Evolutionary conservation across 2,329 filamentous ascomycete genomes (phyloP), one percentile per base, ranked within the genome.

Genomic region (Fusarium pseudoanthophilum): DNA sequence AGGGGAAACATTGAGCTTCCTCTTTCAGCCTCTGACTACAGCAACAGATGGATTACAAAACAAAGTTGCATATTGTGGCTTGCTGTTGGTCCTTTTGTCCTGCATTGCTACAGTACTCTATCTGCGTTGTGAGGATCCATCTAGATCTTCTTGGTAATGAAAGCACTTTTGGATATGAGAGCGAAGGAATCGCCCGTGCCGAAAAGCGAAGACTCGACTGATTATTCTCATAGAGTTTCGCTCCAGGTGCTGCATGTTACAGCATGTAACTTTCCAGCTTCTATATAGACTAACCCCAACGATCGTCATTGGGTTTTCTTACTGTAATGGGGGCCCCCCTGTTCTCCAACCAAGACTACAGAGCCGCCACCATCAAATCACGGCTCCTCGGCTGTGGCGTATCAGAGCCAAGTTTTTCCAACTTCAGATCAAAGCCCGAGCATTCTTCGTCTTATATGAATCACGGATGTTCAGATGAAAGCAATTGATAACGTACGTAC

Each of bases 361-460:
- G 66, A 73, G 65, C 69, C 55, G 65, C 69, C 70, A 53, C 64
- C 56, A 60, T 21, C 43, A 52, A 52, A 37, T 18, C 61, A 62
- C 51, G 68, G 56, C 52, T 45, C 30, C 36, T 73, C 71, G 71
- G 71, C 39, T 64, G 67, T 72, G 71, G 67, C 71, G 71, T 51
- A 59, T 51, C 34, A 64, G 24, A 52, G 32, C 42, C 55, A 49
- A 42, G 37, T 43, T 63, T 45, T 55, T 42, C 49, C 42, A 39
- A 43, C 36, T 8, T 11, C 42, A 63, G 32, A 42, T 32, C n/a
- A 43, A 45, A 36, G 20, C 16, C 26, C 20, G 39, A 20, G 24
- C 26, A 15, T 30, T 32, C 52, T 57, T 46, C 28, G 32, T 4
- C 24, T 16, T 58, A n/a, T 21, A 8, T 40, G 11, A 51, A 15